Evolutionary conservation across 2,329 filamentous ascomycete species (phyloP), one percentile per base, ranked within the genome.

Genomic region (Ceratocystis diversiconidia): DNA sequence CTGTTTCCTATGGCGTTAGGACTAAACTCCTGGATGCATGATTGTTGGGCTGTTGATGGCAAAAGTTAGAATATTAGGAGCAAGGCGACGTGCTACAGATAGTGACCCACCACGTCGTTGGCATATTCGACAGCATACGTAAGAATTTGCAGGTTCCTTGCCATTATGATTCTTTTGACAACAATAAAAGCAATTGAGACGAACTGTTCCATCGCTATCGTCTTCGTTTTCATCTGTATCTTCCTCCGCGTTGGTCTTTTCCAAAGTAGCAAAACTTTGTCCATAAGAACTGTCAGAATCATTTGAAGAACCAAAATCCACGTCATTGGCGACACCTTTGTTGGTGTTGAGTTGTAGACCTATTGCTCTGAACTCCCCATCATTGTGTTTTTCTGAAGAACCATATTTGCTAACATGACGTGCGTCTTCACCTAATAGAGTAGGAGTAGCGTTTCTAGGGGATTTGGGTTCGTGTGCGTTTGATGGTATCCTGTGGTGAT

Each of bases 91-190:
- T 36, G 36, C 7, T n/a, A 32, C n/a, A n/a, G 28, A 36, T 12
- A 30, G 32, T 2, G 46, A 61, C 22, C 89, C 79, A 95, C 91
- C 86, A 75, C 90, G 88, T 73, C 92, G 88, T 69, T 86, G 86
- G 75, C 92, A 97, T 69, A 84, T 80, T 68, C 79, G 79, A 75
- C 92, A 96, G 63, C 85, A 78, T 68, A 96, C 78, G 73, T 87
- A 90, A 67, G 86, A 80, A 74, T 94, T 90, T 71, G 87, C 94
- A 69, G 92, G 89, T 69, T 89, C 88, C 69, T 83, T 85, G 1
- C 89, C 89, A 70, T 92, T 90, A 69, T 92, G 81, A 65, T 94
- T 88, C 75, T 95, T 90, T 69, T 89, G 86, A 73, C 90, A 85
- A 76, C 92, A 96, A 72, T 92, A 95, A 69, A 90, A 88, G 76